Conservation (phyloP, 225 moss, liverwort and hornwort species). For the Lunularia cruciata region DNA sequence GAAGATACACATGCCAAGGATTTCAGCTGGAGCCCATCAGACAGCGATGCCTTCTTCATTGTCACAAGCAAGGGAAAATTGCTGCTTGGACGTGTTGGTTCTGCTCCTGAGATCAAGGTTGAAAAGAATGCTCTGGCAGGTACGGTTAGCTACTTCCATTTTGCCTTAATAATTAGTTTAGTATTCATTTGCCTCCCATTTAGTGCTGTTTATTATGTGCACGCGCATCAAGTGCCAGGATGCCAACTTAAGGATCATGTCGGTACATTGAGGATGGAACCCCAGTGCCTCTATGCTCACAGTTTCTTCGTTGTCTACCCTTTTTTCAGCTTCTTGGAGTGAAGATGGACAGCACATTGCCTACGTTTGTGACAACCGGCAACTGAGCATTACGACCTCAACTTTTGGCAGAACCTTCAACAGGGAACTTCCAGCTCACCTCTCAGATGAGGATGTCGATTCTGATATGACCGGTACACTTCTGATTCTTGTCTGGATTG, state of each 20-base stretch:
- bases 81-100: slow-evolving; percentile 66
- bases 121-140: slow-evolving; percentile 68
- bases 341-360: slow-evolving; percentile 80
- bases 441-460: slow-evolving; percentile 51
- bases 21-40: slow-evolving; percentile 80
- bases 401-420: slow-evolving; percentile 49
- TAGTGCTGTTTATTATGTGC: neutral
- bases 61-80: slow-evolving; percentile 69
- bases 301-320: neutral
- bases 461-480: slow-evolving; percentile 55
- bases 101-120: slow-evolving; percentile 48
- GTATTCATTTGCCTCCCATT: neutral
- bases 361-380: slow-evolving; percentile 48
- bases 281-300: neutral
- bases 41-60: slow-evolving; percentile 58
- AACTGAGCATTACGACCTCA: slow-evolving; percentile 56
- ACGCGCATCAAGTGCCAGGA: too few relatives aligned
- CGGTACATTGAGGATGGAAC: neutral
- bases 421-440: slow-evolving; percentile 61
- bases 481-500: neutral
- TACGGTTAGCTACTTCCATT: slow-evolving; percentile 20
- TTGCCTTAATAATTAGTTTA: neutral
- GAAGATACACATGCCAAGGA: slow-evolving; percentile 59
- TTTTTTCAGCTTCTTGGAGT: slow-evolving; percentile 79
- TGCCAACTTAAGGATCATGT: neutral